A percentile compares a stretch with the other conserved stretches of the same genome.
Conservation (phyloP, 176 grass and related monocot species). For the Zea mays region DNA sequence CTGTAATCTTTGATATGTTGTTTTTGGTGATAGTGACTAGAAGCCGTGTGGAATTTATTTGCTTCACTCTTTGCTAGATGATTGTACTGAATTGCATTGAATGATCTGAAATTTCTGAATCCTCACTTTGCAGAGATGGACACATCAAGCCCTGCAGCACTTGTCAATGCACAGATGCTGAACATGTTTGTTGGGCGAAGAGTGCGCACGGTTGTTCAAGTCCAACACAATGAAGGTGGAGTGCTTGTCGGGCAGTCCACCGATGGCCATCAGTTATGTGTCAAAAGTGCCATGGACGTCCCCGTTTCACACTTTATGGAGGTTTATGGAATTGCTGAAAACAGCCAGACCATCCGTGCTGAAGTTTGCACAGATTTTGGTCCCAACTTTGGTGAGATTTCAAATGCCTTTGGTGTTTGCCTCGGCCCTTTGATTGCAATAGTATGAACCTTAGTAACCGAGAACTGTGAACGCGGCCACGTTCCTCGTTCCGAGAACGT, state of each 20-base stretch:
- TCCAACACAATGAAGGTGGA: slow-evolving; percentile 59
- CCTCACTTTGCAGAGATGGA: slow-evolving; percentile 62
- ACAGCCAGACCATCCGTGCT: slow-evolving; percentile 61
- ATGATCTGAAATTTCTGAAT: slow-evolving; percentile 19
- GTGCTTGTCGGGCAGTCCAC: slow-evolving; percentile 56
- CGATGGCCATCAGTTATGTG: slow-evolving; percentile 68
- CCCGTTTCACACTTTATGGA: slow-evolving; percentile 59
- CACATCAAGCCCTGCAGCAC: slow-evolving; percentile 66
- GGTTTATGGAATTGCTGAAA: slow-evolving; percentile 79
- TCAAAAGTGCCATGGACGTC: slow-evolving; percentile 54
- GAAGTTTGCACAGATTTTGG: slow-evolving; percentile 90
- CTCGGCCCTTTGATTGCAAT: neutral
- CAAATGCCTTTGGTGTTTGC: neutral
- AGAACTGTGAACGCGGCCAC: too few relatives aligned
- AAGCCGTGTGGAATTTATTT: neutral
- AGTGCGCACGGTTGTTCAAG: slow-evolving; percentile 79
- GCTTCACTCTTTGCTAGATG: neutral
- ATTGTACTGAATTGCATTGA: slow-evolving; percentile 8
- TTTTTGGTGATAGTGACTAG: neutral
- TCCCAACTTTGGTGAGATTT: slow-evolving; percentile 67
- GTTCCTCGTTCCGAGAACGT: too few relatives aligned
- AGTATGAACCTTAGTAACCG: too few relatives aligned
- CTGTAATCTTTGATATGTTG: neutral
- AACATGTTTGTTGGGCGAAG: slow-evolving; percentile 65
- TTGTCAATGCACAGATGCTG: slow-evolving; percentile 74